Base-by-base conservation (phyloP, 164 flowering plant species). In the Cinnamomum chago region DNA sequence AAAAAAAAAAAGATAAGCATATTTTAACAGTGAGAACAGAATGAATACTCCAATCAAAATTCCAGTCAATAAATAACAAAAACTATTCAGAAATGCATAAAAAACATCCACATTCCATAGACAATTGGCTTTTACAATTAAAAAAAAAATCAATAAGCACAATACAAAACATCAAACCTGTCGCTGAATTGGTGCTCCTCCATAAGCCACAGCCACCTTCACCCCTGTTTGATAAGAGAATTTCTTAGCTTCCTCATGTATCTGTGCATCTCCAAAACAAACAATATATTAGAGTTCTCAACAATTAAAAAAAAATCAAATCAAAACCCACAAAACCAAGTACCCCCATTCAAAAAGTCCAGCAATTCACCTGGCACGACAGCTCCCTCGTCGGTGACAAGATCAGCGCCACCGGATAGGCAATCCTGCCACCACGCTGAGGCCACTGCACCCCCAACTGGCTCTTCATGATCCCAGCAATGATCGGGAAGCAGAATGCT, bases 401-500 rank as follows among this genome's bases (percentile, higher is more conserved):
- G 75, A 89, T 88, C 23, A 89, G 87, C 3, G 90, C 90, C 33
- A 72, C 47, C 0, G 93, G 93, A 71, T 27, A 79, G 66, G 82
- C 88, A 47, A 65, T 62, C 62, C 81, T 23, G 3, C 50, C 73
- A 72, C 65, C 79, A 13, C 69, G 73, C 20, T 17, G 58, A 20
- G 62, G 13, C 64, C 27, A 35, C 72, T 11, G 5, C 60, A 12
- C 23, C 24, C 40, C 10, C 0, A 69, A 58, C 58, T 20, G 58
- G 12, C 20, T 72, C 76, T 58, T 82, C 82, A 84, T 50, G 23
- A 87, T 81, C 74, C 89, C 92, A 76, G 73, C 73, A 22, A 87
- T 85, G 23, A 87, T 87, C 1, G 92, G 90, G 64, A 89, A 86
- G 51, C 92, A 89, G 75, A 86, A 89, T 3, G 92, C 92, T 0